Conservation (phyloP, 2,329 filamentous ascomycete species). For the Fusarium sp. region DNA sequence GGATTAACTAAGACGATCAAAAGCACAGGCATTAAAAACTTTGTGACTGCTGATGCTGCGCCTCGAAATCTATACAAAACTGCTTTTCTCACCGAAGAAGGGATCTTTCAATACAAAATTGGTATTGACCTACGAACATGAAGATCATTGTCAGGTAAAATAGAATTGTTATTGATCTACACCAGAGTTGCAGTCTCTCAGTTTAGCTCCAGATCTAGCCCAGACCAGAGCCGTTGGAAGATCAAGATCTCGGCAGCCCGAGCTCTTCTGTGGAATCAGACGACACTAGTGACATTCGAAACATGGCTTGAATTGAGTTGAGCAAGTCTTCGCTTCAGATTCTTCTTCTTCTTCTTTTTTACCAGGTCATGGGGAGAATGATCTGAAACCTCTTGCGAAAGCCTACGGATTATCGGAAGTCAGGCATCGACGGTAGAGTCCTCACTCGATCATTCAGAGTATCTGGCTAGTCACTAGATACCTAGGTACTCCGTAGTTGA, state of each 20-base stretch:
- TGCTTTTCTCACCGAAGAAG: not conserved
- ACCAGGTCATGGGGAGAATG: not conserved
- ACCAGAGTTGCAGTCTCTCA: not conserved
- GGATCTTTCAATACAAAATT: not conserved
- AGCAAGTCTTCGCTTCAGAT: not conserved
- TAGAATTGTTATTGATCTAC: constrained; percentile 1
- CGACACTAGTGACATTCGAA: constrained; percentile 11
- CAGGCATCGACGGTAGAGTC: not conserved
- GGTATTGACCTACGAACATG: constrained; percentile 3
- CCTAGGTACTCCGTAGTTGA: not conserved
- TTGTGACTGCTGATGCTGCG: not conserved
- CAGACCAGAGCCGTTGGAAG: not conserved
- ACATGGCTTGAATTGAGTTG: constrained; percentile 10
- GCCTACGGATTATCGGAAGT: not conserved
- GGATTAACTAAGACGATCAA: not conserved
- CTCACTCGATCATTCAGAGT: not conserved
- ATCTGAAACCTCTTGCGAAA: not conserved
- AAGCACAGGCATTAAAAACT: not conserved
- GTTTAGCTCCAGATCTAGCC: constrained; percentile 22
- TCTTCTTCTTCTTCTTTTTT: not conserved
- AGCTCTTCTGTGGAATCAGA: constrained; percentile 1
- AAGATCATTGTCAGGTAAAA: not conserved
- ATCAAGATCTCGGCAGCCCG: constrained; percentile 20
- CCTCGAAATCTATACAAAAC: not conserved
- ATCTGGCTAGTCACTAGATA: not conserved